These are phyloP conservation scores for Trypanosoma mega DNA, from an alignment of 208 protist genomes.

Conservation along the genomic window DNA sequence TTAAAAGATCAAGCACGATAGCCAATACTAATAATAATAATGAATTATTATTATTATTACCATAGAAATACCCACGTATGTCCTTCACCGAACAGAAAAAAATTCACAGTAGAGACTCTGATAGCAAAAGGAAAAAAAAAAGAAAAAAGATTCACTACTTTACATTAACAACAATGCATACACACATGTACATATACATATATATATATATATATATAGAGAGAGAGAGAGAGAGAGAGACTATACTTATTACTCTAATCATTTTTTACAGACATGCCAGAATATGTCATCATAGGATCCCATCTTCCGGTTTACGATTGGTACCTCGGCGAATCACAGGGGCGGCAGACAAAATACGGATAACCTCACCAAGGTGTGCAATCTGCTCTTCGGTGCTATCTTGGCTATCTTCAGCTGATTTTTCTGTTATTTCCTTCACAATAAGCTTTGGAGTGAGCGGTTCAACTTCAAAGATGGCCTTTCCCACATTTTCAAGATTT, in stretches of 20 bases:
- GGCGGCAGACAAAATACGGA: constrained; percentile 44
- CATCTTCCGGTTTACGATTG: constrained; percentile 27
- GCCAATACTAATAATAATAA: neutral
- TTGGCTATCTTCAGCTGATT: constrained; percentile 26
- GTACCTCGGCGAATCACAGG: constrained; percentile 60
- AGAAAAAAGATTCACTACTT: constrained; percentile 10
- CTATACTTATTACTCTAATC: no score
- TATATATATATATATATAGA: constrained; percentile 20
- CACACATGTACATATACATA: neutral
- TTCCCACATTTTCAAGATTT: constrained; percentile 40
- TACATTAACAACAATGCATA: constrained; percentile 6
- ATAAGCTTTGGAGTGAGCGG: constrained; percentile 64
- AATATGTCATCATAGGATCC: no score
- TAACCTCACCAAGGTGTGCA: constrained; percentile 57
- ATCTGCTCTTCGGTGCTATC: constrained; percentile 10
- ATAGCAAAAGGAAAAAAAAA: constrained; percentile 12
- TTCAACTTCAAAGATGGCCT: constrained; percentile 54
- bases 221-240: no score
- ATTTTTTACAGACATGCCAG: no score
- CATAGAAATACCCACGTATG: neutral
- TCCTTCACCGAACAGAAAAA: neutral
- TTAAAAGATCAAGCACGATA: no score
- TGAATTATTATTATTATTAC: neutral
- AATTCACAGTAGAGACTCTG: neutral
- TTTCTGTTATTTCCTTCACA: constrained; percentile 63